Conservation (phyloP, 1,139 yeast genomes). For the Williopsis jadinii region DNA sequence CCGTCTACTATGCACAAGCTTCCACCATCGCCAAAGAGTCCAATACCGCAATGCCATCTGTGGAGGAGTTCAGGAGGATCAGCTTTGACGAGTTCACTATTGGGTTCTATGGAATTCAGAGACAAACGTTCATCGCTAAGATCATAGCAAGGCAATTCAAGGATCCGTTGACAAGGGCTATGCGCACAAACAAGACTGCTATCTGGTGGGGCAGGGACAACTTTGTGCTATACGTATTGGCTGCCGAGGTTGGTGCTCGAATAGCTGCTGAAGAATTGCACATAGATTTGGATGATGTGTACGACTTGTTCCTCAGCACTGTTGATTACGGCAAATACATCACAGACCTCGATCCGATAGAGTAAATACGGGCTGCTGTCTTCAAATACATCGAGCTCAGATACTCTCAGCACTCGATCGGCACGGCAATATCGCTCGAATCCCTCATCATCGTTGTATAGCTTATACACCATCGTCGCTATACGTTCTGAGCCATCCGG, state of each 20-base stretch:
- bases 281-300: conserved; percentile 36
- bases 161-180: conserved; percentile 25
- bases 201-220: conserved; percentile 55
- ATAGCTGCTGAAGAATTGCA: conserved; percentile 42
- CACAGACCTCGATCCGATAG: conserved; percentile 19
- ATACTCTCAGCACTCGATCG: too few species aligned
- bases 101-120: conserved; percentile 56
- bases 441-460: too few species aligned
- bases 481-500: too few species aligned
- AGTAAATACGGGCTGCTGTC: neutral
- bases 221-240: conserved; percentile 51
- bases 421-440: too few species aligned
- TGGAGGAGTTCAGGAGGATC: conserved; percentile 39
- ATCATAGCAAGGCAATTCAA: conserved; percentile 28
- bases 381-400: too few species aligned
- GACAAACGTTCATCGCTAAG: conserved; percentile 46
- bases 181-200: conserved; percentile 35
- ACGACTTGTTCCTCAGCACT: conserved; percentile 38
- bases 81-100: conserved; percentile 43
- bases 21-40: conserved; percentile 32
- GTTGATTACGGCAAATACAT: conserved; percentile 50
- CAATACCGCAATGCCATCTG: conserved; percentile 37
- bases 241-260: conserved; percentile 54
- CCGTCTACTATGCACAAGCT: conserved; percentile 46
- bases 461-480: too few species aligned